Evolutionary conservation across 2,329 filamentous ascomycete species (phyloP).

Genomic region (Alternaria infectoria): DNA sequence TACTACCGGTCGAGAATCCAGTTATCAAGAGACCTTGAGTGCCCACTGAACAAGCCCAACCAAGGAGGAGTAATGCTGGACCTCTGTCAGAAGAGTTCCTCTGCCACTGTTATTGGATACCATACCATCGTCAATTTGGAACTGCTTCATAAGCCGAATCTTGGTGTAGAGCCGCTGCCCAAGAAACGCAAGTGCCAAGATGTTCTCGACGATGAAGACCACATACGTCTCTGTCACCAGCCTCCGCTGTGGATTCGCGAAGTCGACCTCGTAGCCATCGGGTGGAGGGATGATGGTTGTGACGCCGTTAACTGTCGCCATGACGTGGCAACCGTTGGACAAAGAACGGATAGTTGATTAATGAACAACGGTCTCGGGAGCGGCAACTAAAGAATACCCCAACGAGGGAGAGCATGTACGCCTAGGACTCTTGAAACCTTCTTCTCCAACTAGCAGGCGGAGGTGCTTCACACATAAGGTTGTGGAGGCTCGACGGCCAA

Average conservation of each 20-base stretch:
- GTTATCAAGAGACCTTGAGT: constrained; percentile 14
- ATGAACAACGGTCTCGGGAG: background rate
- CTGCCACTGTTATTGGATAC: background rate
- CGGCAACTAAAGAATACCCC: background rate
- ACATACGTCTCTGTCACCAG: constrained; percentile 24
- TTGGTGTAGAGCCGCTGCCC: constrained; percentile 38
- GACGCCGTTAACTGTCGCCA: constrained; percentile 19
- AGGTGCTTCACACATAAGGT: background rate
- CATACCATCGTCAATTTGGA: constrained; percentile 37
- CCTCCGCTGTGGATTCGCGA: constrained; percentile 30
- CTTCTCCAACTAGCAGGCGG: background rate
- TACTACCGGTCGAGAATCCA: constrained; percentile 13
- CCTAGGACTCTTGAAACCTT: background rate
- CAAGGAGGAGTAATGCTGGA: constrained; percentile 10
- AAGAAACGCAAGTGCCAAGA: constrained; percentile 27
- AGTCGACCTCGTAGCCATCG: constrained; percentile 35
- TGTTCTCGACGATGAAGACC: constrained; percentile 26
- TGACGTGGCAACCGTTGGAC: constrained; percentile 1
- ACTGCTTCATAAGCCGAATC: constrained; percentile 22
- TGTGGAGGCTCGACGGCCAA: constrained; percentile 2
- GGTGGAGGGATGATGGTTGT: constrained; percentile 28
- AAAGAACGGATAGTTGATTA: background rate
- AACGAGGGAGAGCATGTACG: background rate
- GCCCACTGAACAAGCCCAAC: constrained; percentile 15
- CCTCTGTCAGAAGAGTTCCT: background rate